Conservation (phyloP, 2,329 filamentous ascomycete genomes). For the Penicillium hesseltinei region DNA sequence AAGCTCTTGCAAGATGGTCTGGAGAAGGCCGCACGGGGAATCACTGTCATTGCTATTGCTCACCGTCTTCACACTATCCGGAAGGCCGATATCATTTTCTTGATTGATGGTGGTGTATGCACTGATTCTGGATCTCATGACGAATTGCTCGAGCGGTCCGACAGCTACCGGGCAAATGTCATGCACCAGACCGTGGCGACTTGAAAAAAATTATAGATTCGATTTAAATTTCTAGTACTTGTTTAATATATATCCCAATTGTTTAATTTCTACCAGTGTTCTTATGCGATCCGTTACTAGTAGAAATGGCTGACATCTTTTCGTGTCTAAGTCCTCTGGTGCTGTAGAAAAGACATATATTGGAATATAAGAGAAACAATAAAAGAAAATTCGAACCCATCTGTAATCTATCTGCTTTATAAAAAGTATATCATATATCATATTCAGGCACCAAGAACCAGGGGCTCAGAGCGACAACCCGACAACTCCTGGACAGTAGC, state of each 20-base stretch:
- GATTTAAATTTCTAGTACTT: neutral
- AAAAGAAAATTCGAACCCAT: neutral
- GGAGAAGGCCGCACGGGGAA: constrained; percentile 32
- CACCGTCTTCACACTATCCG: constrained; percentile 51
- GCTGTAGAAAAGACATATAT: neutral
- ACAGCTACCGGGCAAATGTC: constrained; percentile 42
- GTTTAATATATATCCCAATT: constrained; percentile 4
- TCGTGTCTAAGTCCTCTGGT: neutral
- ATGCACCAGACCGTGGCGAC: constrained; percentile 38
- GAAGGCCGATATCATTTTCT: constrained; percentile 75
- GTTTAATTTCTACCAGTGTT: neutral
- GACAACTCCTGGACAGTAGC: constrained; percentile 42
- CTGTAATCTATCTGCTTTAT: neutral
- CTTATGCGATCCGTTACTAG: neutral
- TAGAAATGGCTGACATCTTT: neutral
- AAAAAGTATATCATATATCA: constrained; percentile 9
- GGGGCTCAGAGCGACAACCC: neutral
- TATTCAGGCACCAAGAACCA: constrained; percentile 8
- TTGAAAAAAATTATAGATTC: constrained; percentile 5
- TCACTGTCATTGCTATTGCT: constrained; percentile 43
- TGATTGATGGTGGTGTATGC: constrained; percentile 67
- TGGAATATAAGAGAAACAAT: neutral
- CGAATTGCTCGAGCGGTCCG: constrained; percentile 53
- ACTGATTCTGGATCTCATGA: constrained; percentile 62
- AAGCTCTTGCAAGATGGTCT: constrained; percentile 47